A percentile compares a stretch with the other conserved stretches of the same genome.
These are phyloP conservation scores for Thuja plicata DNA, from an alignment of 83 land plant genomes.

Conservation along the genomic window DNA sequence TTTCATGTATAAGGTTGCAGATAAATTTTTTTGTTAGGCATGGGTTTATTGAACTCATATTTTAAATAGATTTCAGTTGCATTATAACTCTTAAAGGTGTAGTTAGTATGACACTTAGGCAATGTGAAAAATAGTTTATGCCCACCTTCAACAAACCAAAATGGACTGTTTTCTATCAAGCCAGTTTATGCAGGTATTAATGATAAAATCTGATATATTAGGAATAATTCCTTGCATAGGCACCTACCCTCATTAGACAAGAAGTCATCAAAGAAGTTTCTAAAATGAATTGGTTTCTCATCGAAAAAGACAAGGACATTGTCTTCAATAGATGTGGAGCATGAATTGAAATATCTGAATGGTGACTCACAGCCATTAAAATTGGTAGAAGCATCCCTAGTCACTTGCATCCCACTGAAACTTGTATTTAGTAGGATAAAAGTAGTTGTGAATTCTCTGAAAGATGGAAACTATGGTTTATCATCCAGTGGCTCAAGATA, in stretches of 20 bases:
- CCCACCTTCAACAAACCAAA: conserved; percentile 26
- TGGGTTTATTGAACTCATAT: no score
- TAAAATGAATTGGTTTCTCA: conserved; percentile 42
- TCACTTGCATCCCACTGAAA: conserved; percentile 75
- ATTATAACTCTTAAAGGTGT: no score
- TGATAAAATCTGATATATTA: conserved; percentile 20
- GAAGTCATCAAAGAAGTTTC: conserved; percentile 29
- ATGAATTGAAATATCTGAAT: conserved; percentile 17
- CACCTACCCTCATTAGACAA: conserved; percentile 26
- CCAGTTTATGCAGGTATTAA: conserved; percentile 8
- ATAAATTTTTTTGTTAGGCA: no score
- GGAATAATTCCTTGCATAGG: conserved; percentile 17
- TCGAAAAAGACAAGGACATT: conserved; percentile 64
- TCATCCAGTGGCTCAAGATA: conserved; percentile 12
- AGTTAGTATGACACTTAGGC: no score
- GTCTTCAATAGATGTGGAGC: conserved; percentile 58
- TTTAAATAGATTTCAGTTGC: no score
- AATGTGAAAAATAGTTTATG: conserved; percentile 22
- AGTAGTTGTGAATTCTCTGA: conserved; percentile 49
- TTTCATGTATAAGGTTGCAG: no score
- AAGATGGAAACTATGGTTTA: conserved; percentile 14
- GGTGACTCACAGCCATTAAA: conserved; percentile 11
- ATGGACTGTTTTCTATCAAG: conserved; percentile 17
- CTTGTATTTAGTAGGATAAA: conserved; percentile 73
- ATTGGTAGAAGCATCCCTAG: conserved; percentile 28